phyloP scores from a whole-genome alignment of 345 rosid species.

The Murraya paniculata region DNA sequence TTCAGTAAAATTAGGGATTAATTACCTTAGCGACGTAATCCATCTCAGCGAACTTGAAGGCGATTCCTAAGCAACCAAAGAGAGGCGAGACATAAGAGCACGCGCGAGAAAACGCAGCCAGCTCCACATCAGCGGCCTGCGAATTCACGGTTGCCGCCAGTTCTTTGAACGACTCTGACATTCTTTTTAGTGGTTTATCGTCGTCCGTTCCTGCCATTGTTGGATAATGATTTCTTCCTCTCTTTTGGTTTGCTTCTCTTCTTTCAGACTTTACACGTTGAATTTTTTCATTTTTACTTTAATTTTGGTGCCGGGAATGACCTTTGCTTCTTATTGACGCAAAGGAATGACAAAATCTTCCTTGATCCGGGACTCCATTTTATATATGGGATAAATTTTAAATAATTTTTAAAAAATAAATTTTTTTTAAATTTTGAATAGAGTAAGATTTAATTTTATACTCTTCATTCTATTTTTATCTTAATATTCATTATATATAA shows the following conservation, averaged over 20 bases:
- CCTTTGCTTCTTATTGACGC: neutral
- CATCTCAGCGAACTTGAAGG: constrained; percentile 95
- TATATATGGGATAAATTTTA: no score
- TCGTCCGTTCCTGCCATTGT: constrained; percentile 41
- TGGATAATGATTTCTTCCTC: neutral
- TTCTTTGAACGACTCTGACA: constrained; percentile 64
- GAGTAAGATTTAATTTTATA: no score
- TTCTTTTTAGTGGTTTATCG: constrained; percentile 56
- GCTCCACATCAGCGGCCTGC: constrained; percentile 44
- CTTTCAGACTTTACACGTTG: neutral
- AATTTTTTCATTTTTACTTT: neutral
- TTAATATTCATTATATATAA: no score
- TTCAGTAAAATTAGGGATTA: neutral
- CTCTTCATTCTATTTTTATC: no score
- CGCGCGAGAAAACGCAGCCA: constrained; percentile 76
- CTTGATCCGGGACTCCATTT: no score
- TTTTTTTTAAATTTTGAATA: no score
- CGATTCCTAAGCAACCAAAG: constrained; percentile 85
- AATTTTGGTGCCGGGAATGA: neutral
- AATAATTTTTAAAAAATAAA: no score
- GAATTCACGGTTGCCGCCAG: constrained; percentile 47
- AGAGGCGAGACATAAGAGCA: constrained; percentile 93
- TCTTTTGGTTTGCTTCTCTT: neutral
- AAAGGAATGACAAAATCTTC: no score
- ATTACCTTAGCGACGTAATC: constrained; percentile 92